Evolutionary conservation across 345 rosid genomes (phyloP), one percentile per base, ranked within the genome.

Genomic region (Eucalyptus microcorys): DNA sequence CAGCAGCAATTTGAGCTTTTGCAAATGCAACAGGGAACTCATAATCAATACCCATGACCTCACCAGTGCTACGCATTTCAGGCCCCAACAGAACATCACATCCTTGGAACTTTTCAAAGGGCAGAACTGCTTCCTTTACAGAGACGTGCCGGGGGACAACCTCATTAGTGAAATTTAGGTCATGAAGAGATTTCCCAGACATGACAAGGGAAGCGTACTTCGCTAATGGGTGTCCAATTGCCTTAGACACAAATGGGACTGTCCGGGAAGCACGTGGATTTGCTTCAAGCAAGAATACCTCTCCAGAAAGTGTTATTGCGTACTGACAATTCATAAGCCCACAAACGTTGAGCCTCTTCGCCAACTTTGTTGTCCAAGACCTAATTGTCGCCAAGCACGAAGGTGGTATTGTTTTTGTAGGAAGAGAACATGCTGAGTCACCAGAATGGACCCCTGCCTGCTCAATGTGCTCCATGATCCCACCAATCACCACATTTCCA

Each of bases 371-470:
- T 68, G 99, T 98, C 99, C 98, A 98, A 55, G 95, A 84, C 91
- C 96, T 92, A 53, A 98, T 96, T n/a, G 93, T 95, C 7, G 91
- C 92, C 93, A 97, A 94, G 93, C 97, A 92, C 68, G 96, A 95
- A 87, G 97, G 61, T 37, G 97, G 93, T 87, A 97, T 90, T 27
- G 96, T 94, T 88, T 97, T 97, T 5, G 99, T 95, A 34, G 99
- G 99, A 91, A 98, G 92, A 83, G 95, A 94, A 90, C 99, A 98
- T 27, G 99, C 99, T 2, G 99, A 98, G 90, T 98, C 99, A 90
- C 98, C 99, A 87, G 99, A 98, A 92, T 98, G 99, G 64, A 98
- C 97, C 85, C 99, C 99, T 86, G 99, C 99, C 93, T 97, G 99
- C 94, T 98, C 98, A 32, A 97, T 98, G 90, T 98, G 99, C 94